Evolutionary conservation across 78 protist species (phyloP).

Genomic region (Monosiga brevicollis): DNA sequence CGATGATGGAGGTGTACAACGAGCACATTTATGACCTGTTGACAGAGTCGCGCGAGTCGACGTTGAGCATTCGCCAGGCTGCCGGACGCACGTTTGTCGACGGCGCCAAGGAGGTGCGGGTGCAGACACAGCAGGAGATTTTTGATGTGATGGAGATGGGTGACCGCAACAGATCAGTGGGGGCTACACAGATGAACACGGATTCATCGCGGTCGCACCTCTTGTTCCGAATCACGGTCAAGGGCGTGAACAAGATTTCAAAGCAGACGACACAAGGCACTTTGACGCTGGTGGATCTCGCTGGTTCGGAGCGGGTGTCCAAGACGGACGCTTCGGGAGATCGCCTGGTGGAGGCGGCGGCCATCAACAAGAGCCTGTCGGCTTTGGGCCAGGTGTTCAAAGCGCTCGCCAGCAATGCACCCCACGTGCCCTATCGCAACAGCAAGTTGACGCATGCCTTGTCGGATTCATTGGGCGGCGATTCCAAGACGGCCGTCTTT

Average conservation of each 20-base stretch:
- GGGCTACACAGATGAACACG: constrained; percentile 19
- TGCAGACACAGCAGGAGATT: not conserved
- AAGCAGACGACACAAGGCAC: not conserved
- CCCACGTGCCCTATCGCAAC: constrained; percentile 56
- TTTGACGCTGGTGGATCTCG: constrained; percentile 42
- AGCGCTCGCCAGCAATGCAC: constrained; percentile 28
- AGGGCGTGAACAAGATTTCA: not conserved
- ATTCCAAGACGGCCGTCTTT: constrained; percentile 39
- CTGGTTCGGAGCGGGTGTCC: constrained; percentile 49
- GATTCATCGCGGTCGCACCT: constrained; percentile 41
- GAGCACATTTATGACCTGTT: not conserved
- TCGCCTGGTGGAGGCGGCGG: constrained; percentile 59
- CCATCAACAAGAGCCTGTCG: constrained; percentile 61
- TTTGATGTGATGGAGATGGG: not conserved
- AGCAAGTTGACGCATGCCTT: constrained; percentile 38
- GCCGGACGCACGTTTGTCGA: not conserved
- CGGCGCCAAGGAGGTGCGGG: not conserved
- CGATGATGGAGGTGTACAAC: not conserved
- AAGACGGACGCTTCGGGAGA: constrained; percentile 11
- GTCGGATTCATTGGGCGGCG: constrained; percentile 26
- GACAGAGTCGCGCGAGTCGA: not conserved
- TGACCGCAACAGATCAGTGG: not conserved
- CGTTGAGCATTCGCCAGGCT: not conserved
- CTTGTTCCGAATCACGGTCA: constrained; percentile 24
- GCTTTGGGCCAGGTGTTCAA: constrained; percentile 62